Evolutionary conservation across 1,284 basidiomycete genomes (phyloP).

Genomic region (Boletus sp.): DNA sequence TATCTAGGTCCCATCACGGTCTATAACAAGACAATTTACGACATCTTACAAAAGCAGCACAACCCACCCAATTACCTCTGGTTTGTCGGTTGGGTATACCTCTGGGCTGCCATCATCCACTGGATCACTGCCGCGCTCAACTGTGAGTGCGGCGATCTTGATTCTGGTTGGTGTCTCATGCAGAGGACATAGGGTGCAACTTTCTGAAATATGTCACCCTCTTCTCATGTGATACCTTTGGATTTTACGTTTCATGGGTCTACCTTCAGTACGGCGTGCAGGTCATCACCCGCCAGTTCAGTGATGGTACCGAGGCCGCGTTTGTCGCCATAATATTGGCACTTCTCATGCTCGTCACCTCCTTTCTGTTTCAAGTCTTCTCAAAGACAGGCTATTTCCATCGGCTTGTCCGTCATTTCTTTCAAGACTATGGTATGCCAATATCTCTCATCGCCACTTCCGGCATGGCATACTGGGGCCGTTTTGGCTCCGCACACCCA

Average conservation of each 20-base stretch:
- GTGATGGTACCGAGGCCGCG: slow-evolving; percentile 43
- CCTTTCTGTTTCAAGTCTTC: slow-evolving; percentile 70
- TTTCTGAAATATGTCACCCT: slow-evolving; percentile 84
- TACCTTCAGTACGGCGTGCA: slow-evolving; percentile 90
- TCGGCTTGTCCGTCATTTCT: slow-evolving; percentile 68
- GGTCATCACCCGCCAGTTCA: slow-evolving; percentile 72
- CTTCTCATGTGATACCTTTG: slow-evolving; percentile 92
- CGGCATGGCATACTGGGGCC: slow-evolving; percentile 77
- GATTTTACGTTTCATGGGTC: slow-evolving; percentile 86
- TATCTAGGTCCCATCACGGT: slow-evolving; percentile 80
- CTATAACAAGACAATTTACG: slow-evolving; percentile 87
- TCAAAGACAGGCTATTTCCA: slow-evolving; percentile 67
- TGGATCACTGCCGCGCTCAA: slow-evolving; percentile 86
- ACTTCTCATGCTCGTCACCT: slow-evolving; percentile 67
- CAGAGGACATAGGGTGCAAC: slow-evolving; percentile 60
- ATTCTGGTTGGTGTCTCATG: slow-evolving; percentile 1
- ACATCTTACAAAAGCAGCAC: slow-evolving; percentile 59
- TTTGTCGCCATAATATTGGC: slow-evolving; percentile 77
- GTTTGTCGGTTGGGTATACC: slow-evolving; percentile 88
- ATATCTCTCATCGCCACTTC: slow-evolving; percentile 73
- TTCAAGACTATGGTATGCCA: slow-evolving; percentile 87
- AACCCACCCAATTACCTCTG: slow-evolving; percentile 75
- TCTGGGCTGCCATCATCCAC: slow-evolving; percentile 92
- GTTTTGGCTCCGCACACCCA: slow-evolving; percentile 61
- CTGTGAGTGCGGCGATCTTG: slow-evolving; percentile 42